A percentile compares a stretch with the other conserved stretches of the same genome.
Conservation (phyloP, 2,329 filamentous ascomycete species). For the Exophiala xenobiotica region DNA sequence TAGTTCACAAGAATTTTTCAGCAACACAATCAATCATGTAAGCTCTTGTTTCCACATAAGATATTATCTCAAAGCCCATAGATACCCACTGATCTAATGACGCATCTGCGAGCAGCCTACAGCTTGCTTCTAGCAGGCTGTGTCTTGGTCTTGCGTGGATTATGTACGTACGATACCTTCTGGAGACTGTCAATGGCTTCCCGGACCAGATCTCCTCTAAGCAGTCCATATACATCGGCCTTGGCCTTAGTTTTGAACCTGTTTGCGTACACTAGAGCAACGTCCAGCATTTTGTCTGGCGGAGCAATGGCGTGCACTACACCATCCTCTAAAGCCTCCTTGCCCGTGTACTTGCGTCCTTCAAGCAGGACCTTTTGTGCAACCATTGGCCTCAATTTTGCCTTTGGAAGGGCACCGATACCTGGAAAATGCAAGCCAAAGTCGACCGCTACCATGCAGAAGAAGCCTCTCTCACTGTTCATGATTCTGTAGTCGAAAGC, state of each 20-base stretch:
- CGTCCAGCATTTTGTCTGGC: constrained; percentile 49
- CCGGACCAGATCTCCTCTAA: constrained; percentile 55
- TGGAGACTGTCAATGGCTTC: constrained; percentile 51
- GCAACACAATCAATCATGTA: no score
- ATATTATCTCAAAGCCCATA: no score
- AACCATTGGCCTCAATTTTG: constrained; percentile 51
- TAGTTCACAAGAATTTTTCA: no score
- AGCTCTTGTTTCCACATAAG: no score
- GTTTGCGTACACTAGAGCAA: constrained; percentile 44
- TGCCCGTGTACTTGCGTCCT: constrained; percentile 54
- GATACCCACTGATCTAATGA: no score
- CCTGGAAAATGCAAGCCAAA: constrained; percentile 57
- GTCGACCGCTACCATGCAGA: constrained; percentile 54
- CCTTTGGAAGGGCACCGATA: constrained; percentile 51
- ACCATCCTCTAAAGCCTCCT: constrained; percentile 51
- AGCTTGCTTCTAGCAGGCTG: no score
- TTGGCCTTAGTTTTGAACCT: constrained; percentile 39
- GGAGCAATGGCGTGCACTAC: constrained; percentile 53
- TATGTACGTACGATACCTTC: constrained; percentile 55
- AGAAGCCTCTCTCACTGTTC: constrained; percentile 46
- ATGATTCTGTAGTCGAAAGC: constrained; percentile 49
- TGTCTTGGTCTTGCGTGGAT: no score
- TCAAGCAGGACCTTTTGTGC: constrained; percentile 56
- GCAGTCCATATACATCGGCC: constrained; percentile 46
- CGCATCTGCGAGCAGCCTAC: no score